Conservation (phyloP, 176 grass and related monocot species). For the Pontederia crassipes region DNA sequence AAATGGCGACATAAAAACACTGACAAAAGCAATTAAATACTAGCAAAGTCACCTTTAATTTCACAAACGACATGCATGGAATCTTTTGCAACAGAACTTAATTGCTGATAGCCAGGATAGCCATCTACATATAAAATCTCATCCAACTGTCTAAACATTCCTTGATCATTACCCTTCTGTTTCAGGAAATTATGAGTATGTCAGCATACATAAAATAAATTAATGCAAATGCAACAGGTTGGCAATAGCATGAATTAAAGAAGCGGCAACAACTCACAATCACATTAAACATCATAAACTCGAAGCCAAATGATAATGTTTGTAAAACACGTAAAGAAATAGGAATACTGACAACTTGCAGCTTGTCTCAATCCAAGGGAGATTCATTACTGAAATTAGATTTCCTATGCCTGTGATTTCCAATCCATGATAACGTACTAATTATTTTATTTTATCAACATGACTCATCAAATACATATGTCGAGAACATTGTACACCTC, state of each 20-base stretch:
- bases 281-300: too few relatives aligned
- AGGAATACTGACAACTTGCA: too few relatives aligned
- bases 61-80: constrained; percentile 71
- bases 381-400: too few relatives aligned
- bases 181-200: constrained; percentile 15
- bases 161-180: constrained; percentile 61
- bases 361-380: too few relatives aligned
- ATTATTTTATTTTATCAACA: too few relatives aligned
- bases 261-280: too few relatives aligned
- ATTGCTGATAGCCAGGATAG: constrained; percentile 77
- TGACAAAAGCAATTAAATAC: background rate
- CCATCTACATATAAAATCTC: constrained; percentile 89
- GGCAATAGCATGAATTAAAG: background rate
- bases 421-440: too few relatives aligned
- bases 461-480: too few relatives aligned
- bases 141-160: constrained; percentile 84
- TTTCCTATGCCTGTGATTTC: too few relatives aligned
- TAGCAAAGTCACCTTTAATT: constrained; percentile 53
- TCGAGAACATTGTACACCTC: too few relatives aligned
- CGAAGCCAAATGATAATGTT: too few relatives aligned
- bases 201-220: background rate
- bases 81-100: constrained; percentile 51
- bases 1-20: background rate
- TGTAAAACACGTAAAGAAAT: too few relatives aligned
- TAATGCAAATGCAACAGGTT: background rate